Conservation (phyloP, 768 basidiomycete species). For the Leucosporidium scottii region DNA sequence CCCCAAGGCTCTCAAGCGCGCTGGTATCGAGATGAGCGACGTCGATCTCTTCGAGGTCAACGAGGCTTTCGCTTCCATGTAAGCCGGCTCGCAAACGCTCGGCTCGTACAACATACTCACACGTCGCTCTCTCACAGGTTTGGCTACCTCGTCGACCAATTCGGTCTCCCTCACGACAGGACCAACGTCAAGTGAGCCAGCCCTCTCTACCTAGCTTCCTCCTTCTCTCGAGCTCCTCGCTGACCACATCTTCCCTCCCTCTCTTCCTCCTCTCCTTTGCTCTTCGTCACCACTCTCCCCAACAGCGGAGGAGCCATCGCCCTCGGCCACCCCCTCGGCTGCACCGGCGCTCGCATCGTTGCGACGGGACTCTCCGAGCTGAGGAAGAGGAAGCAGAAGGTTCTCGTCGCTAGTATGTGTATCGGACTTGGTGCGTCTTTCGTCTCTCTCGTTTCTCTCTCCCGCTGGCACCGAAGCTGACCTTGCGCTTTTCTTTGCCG, state of each 20-base stretch:
- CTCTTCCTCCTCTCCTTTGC: not conserved
- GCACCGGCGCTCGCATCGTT: constrained; percentile 68
- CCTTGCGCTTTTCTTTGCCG: no score
- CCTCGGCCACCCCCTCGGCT: constrained; percentile 47
- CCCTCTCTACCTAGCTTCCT: no score
- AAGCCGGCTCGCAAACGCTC: not conserved
- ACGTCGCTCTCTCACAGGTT: constrained; percentile 46
- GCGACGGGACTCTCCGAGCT: constrained; percentile 65
- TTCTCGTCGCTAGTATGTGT: constrained; percentile 84
- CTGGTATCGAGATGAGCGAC: constrained; percentile 60
- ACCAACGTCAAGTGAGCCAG: constrained; percentile 61
- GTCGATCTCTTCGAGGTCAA: constrained; percentile 82
- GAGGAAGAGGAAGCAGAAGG: constrained; percentile 40
- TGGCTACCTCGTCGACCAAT: constrained; percentile 61
- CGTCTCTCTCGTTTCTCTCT: not conserved
- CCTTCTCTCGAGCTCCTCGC: no score
- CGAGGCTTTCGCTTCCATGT: constrained; percentile 72
- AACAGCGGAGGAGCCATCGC: constrained; percentile 72
- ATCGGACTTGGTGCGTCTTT: constrained; percentile 45
- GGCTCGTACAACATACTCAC: not conserved
- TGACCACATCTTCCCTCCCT: no score
- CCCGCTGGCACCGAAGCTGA: no score
- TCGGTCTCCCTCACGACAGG: constrained; percentile 58
- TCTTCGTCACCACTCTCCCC: no score
- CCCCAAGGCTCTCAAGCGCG: constrained; percentile 58